Conservation (phyloP, 2,329 filamentous ascomycete species). For the Alternaria ventricosa region DNA sequence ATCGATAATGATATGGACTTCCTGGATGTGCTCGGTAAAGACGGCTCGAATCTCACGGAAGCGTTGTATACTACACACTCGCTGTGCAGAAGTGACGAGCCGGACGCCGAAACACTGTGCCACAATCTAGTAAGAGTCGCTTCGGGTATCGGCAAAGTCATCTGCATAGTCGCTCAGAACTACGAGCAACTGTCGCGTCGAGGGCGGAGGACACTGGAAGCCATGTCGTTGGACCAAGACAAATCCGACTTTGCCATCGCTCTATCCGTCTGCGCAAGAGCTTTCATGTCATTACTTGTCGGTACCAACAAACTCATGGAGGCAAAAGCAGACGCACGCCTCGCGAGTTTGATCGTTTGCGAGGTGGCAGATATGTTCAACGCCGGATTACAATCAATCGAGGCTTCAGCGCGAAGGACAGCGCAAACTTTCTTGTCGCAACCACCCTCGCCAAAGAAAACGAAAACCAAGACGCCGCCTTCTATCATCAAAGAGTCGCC, state of each 20-base stretch:
- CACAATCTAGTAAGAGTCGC: constrained; percentile 30
- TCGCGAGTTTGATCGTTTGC: constrained; percentile 35
- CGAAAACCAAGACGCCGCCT: constrained; percentile 9
- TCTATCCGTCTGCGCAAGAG: constrained; percentile 38
- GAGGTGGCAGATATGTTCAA: constrained; percentile 49
- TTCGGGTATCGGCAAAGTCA: constrained; percentile 32
- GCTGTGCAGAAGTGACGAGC: constrained; percentile 26
- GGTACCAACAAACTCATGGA: constrained; percentile 33
- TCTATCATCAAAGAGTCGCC: constrained; percentile 27
- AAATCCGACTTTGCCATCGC: constrained; percentile 34
- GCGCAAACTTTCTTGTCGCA: constrained; percentile 11
- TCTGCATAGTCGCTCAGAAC: constrained; percentile 27
- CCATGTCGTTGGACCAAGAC: constrained; percentile 28
- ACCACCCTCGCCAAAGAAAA: constrained; percentile 6
- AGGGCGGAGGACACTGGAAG: constrained; percentile 3
- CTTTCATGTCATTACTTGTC: constrained; percentile 42
- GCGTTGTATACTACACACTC: constrained; percentile 40
- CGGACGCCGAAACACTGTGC: constrained; percentile 30
- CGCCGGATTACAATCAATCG: constrained; percentile 40
- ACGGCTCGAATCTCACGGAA: constrained; percentile 25
- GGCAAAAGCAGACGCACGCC: constrained; percentile 15
- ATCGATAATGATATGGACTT: constrained; percentile 37
- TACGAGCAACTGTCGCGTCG: constrained; percentile 26
- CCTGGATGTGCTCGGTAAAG: constrained; percentile 30
- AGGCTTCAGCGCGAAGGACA: constrained; percentile 30